These are phyloP conservation scores for Lizonia empirigonia DNA, from an alignment of 2,329 filamentous ascomycete species.

Conservation along the genomic window DNA sequence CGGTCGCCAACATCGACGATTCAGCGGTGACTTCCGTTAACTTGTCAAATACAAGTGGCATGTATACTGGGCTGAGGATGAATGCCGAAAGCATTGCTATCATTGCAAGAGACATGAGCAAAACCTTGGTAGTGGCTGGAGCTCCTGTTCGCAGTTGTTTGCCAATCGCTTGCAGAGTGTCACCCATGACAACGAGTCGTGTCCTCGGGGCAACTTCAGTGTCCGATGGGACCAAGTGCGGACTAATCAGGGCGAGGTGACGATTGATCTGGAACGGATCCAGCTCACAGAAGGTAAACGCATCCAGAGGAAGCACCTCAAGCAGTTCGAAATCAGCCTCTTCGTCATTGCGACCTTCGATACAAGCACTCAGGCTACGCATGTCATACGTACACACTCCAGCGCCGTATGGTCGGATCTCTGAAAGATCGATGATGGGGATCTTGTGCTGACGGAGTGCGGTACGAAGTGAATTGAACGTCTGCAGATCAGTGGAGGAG, in stretches of 20 bases:
- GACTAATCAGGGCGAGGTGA: conserved; percentile 44
- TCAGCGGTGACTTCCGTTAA: conserved; percentile 6
- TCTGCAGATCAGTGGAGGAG: conserved; percentile 19
- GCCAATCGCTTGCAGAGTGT: conserved; percentile 7
- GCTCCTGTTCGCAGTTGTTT: conserved; percentile 19
- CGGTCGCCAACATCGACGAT: conserved; percentile 7
- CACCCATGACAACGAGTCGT: conserved; percentile 6
- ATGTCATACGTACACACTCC: conserved; percentile 27
- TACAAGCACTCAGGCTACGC: conserved; percentile 34
- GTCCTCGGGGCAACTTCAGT: conserved; percentile 3
- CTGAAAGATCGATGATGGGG: conserved; percentile 40
- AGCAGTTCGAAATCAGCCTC: conserved; percentile 32
- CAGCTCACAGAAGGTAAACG: conserved; percentile 41
- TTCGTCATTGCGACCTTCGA: conserved; percentile 38
- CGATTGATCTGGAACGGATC: conserved; percentile 47
- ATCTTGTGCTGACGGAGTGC: conserved; percentile 32
- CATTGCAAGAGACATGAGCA: conserved; percentile 21
- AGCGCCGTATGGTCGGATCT: conserved; percentile 34
- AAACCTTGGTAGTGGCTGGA: conserved; percentile 2
- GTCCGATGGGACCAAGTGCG: conserved; percentile 22
- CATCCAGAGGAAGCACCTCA: conserved; percentile 42
- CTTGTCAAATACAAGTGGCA: conserved; percentile 18
- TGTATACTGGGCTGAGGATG: conserved; percentile 21
- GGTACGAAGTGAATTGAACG: conserved; percentile 30
- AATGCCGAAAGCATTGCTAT: conserved; percentile 25